Percentiles rank a stretch among this genome's conserved stretches.
Evolutionary conservation across 2,329 filamentous ascomycete species (phyloP).

Genomic region (Aspergillus fumigatus): DNA sequence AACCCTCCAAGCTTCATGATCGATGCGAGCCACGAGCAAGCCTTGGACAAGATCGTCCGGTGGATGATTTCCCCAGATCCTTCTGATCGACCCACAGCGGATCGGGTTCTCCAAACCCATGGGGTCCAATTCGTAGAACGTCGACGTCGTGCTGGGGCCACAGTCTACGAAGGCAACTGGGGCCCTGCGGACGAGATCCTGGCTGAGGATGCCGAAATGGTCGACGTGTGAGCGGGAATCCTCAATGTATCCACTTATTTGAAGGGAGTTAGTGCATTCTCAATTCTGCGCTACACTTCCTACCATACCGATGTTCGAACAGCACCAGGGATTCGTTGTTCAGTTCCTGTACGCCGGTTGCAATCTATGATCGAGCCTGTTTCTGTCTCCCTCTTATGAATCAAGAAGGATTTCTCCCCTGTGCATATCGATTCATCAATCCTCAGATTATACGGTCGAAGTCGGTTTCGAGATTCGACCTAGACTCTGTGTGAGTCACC

Average conservation of each 20-base stretch:
- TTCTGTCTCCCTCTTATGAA: conserved; percentile 3
- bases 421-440: not conserved
- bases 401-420: not conserved
- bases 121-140: conserved; percentile 75
- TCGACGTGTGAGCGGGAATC: conserved; percentile 48
- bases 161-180: conserved; percentile 93
- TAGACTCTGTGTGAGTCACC: conserved; percentile 2
- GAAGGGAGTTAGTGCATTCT: conserved; percentile 26
- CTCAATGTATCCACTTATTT: conserved; percentile 15
- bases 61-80: conserved; percentile 84
- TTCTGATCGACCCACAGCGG: conserved; percentile 64
- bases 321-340: conserved; percentile 13
- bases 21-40: conserved; percentile 65
- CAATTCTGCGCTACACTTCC: conserved; percentile 6
- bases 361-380: conserved; percentile 10
- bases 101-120: conserved; percentile 66
- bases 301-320: conserved; percentile 17
- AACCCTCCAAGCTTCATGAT: conserved; percentile 84
- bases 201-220: conserved; percentile 58
- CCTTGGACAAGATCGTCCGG: conserved; percentile 76
- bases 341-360: conserved; percentile 2
- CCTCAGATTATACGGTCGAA: conserved; percentile 2
- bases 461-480: conserved; percentile 1
- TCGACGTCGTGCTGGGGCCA: conserved; percentile 80
- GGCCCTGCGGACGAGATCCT: conserved; percentile 68